These are phyloP conservation scores for Nicotiana otophora DNA, from an alignment of 257 asterid species.

Conservation along the genomic window DNA sequence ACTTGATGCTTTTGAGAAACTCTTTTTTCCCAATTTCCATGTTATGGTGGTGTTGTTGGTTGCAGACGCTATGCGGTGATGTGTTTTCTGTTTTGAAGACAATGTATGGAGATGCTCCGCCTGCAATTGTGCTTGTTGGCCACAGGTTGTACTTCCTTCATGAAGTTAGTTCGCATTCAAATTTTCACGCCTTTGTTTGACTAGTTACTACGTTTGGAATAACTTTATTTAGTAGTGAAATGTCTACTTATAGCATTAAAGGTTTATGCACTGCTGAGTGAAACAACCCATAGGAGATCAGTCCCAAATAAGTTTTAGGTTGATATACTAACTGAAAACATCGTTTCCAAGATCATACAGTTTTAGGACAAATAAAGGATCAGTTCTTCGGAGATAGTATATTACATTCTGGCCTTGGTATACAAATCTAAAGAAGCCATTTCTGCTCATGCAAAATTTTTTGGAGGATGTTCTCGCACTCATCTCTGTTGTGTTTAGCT, in stretches of 20 bases:
- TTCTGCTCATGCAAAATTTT: background rate
- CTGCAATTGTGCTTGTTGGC: slow-evolving; percentile 91
- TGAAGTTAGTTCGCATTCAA: slow-evolving; percentile 5
- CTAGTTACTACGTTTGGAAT: background rate
- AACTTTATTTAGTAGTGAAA: background rate
- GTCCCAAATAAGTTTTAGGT: background rate
- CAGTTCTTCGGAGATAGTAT: background rate
- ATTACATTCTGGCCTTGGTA: slow-evolving; percentile 2
- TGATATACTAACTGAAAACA: background rate
- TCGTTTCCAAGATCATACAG: background rate
- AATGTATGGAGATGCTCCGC: slow-evolving; percentile 84
- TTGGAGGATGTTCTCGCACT: background rate
- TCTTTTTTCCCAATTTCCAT: background rate
- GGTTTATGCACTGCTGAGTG: background rate
- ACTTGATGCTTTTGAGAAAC: slow-evolving; percentile 9
- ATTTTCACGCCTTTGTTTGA: background rate
- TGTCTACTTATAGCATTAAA: background rate
- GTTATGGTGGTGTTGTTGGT: slow-evolving; percentile 16
- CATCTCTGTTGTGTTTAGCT: background rate
- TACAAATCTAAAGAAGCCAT: background rate
- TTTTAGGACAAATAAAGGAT: slow-evolving; percentile 2
- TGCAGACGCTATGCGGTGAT: slow-evolving; percentile 77
- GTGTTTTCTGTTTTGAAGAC: slow-evolving; percentile 78
- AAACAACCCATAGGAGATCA: background rate
- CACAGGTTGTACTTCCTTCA: slow-evolving; percentile 63